A percentile compares a stretch with the other conserved stretches of the same genome.
Conservation (phyloP, 768 basidiomycete species). For the Calocera viscosa region DNA sequence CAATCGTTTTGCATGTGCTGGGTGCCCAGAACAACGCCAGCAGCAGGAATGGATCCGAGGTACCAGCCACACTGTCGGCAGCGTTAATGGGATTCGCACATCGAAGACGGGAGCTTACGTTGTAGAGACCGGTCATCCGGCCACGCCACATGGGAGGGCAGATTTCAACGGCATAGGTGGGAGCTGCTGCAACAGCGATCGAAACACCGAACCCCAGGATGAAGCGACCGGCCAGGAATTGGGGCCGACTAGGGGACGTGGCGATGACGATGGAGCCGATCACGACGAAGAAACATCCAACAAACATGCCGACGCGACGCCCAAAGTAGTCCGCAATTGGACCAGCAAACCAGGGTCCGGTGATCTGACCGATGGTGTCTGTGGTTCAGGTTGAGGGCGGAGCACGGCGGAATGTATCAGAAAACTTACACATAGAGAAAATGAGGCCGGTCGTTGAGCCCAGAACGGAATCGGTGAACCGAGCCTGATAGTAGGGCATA, state of each 20-base stretch:
- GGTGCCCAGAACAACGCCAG: slow-evolving; percentile 20
- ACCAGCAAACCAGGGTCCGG: slow-evolving; percentile 26
- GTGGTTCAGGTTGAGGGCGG: background rate
- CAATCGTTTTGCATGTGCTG: slow-evolving; percentile 29
- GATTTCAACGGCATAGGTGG: slow-evolving; percentile 44
- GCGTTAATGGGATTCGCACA: slow-evolving; percentile 13
- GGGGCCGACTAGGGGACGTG: slow-evolving; percentile 30
- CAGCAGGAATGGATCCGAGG: slow-evolving; percentile 17
- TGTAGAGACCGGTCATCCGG: slow-evolving; percentile 39
- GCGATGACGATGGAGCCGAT: slow-evolving; percentile 37
- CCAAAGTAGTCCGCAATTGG: slow-evolving; percentile 25
- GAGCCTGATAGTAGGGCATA: slow-evolving; percentile 20
- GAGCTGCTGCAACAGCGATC: slow-evolving; percentile 26
- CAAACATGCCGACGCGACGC: slow-evolving; percentile 25
- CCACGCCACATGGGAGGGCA: slow-evolving; percentile 49
- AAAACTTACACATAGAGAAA: slow-evolving; percentile 12
- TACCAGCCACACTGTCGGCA: slow-evolving; percentile 10
- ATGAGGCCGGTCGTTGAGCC: slow-evolving; percentile 11
- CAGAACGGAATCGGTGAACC: slow-evolving; percentile 9
- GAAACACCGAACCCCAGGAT: slow-evolving; percentile 40
- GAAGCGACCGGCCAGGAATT: slow-evolving; percentile 44
- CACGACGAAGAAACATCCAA: slow-evolving; percentile 28
- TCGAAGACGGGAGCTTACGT: too few relatives aligned
- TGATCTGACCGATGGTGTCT: slow-evolving; percentile 21
- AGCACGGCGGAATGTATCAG: too few relatives aligned